phyloP scores from a whole-genome alignment of 1,139 yeast genomes.

The Candida buenavistaensis region DNA sequence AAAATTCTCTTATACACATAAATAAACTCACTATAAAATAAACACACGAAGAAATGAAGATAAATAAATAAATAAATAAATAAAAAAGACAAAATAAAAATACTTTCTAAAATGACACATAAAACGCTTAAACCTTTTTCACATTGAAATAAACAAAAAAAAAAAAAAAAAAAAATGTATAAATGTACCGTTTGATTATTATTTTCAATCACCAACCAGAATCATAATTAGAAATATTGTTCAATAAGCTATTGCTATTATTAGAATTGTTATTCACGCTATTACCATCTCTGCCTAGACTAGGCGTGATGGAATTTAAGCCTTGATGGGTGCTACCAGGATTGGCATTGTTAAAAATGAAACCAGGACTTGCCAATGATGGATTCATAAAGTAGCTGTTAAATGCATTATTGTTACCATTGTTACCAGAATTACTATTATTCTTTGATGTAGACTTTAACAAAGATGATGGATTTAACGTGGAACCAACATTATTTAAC shows the following conservation, averaged over 20 bases:
- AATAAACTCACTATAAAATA: conserved; percentile 1
- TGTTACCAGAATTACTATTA: conserved; percentile 2
- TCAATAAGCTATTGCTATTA: conserved; percentile 8
- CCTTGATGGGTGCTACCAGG: not conserved
- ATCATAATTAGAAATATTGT: conserved; percentile 11
- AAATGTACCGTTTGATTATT: not conserved
- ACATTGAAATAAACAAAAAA: too few species aligned
- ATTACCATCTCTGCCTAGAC: conserved; percentile 4
- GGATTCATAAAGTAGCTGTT: conserved; percentile 4
- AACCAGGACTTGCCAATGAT: conserved; percentile 6
- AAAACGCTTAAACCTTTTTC: too few species aligned
- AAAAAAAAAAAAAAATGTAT: too few species aligned
- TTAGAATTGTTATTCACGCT: not conserved
- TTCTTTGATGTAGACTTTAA: conserved; percentile 17
- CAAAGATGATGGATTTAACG: conserved; percentile 29
- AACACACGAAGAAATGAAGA: conserved; percentile 6
- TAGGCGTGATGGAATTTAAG: conserved; percentile 3
- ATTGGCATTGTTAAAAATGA: conserved; percentile 6
- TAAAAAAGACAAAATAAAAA: not conserved
- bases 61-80: not conserved
- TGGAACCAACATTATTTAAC: conserved; percentile 16
- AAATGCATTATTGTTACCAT: conserved; percentile 1
- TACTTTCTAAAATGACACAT: not conserved
- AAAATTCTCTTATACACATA: conserved; percentile 1
- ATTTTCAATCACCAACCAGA: conserved; percentile 9